Evolutionary conservation across 2,329 filamentous ascomycete species (phyloP), one percentile per base, ranked within the genome.

Genomic region (Aspergillus hiratsukae): DNA sequence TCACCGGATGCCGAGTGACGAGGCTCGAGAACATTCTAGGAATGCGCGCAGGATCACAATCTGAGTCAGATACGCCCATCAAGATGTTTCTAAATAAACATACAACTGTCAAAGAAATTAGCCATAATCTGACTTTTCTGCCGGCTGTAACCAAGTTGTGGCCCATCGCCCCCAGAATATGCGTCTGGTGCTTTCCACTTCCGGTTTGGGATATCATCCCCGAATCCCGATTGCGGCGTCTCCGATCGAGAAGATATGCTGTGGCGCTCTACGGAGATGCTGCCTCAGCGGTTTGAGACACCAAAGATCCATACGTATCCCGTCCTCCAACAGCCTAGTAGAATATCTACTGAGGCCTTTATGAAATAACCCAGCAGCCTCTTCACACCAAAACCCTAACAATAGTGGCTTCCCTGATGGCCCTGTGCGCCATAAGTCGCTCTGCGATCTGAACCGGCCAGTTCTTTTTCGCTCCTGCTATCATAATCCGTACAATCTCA

Each of bases 361-460:
- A 78, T 55, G n/a, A n/a, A n/a, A n/a, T n/a, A n/a, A n/a, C n/a
- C n/a, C n/a, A n/a, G n/a, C n/a, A n/a, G n/a, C n/a, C n/a, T n/a
- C n/a, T n/a, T n/a, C n/a, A n/a, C n/a, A n/a, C n/a, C n/a, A n/a
- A n/a, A n/a, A n/a, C n/a, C n/a, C n/a, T n/a, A n/a, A n/a, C n/a
- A n/a, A n/a, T n/a, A n/a, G n/a, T 80, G 21, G 86, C 86, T 35
- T 81, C 78, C 2, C 75, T 68, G 23, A 89, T 78, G 5, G 78
- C 73, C 1, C 82, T 78, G 68, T 89, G 86, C 4, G 79, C 78
- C 53, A 84, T 75, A 23, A 89, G 79, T 1, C 86, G 80, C 69
- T 87, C 85, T 70, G 89, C 87, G 58, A 88, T 88, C 69, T 89
- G 86, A 27, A 87, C 78, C 1, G 87, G 86, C 65, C 87, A 87